Evolutionary conservation across 495 filamentous ascomycete species (phyloP), one percentile per base, ranked within the genome.

Genomic region (Trichocladium antarcticum): DNA sequence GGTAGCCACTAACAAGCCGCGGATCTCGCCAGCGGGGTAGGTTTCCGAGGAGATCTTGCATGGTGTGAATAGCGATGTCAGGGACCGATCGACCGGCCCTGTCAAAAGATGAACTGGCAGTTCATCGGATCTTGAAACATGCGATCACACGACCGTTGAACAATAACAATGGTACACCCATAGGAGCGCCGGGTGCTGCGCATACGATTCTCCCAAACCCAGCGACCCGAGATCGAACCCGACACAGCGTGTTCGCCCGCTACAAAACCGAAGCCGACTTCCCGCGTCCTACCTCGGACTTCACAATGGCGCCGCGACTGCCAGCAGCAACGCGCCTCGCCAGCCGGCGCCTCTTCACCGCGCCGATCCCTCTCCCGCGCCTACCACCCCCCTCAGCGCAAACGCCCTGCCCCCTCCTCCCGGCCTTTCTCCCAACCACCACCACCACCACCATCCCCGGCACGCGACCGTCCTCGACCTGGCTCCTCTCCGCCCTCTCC

Each of bases 401-500:
- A 16, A 21, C 37, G 1, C 19, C 47, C 6, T 20, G 31, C 14
- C n/a, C 31, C 17, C 14, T 17, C 28, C 28, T 29, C 22, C 6
- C 20, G 5, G 3, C 44, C 4, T 22, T 22, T 10, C 15, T 19
- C 19, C 3, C 8, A 38, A 11, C 14, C 45, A 16, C 5, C 15
- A 9, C 5, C 49, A 11, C 29, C 28, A 8, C 28, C 28, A 2
- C 11, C 6, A 19, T 16, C 19, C 14, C 16, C 1, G 41, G 40
- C 17, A n/a, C n/a, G n/a, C 35, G 31, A 4, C 24, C 24, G 5
- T 32, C 31, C 31, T 32, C 31, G 10, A 32, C 51, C 49, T 54
- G 48, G 37, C 59, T 60, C 27, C 17, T 46, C 51, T 50, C 51
- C 37, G 42, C 50, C 32, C 47, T 58, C 45, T 32, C 48, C 20